Base-by-base conservation (phyloP, 23 red algal genomes). In the Agarophyton chilense region DNA sequence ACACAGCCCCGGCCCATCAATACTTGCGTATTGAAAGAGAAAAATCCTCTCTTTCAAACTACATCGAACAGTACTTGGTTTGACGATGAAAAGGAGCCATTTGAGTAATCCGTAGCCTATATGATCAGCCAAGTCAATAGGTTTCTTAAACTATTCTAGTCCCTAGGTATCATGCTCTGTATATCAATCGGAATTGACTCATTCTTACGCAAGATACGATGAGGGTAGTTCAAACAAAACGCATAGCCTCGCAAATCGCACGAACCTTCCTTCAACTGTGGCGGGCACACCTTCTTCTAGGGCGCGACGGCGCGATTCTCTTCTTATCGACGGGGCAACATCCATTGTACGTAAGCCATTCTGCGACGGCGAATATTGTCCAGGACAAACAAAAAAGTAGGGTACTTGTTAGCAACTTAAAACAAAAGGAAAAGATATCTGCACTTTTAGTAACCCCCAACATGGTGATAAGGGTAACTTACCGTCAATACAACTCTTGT, bases 401-500 rank as follows among this genome's bases (percentile, higher is more conserved):
- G 21, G 4, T 64, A 52, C 14, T 60, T 25, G 46, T 65, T 44
- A 63, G 53, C 21, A 47, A 38, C 13, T 11, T 36, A n/a, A 55
- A 22, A 22, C 52, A 19, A n/a, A 25, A 35, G 16, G 25, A 51
- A 24, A n/a, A n/a, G n/a, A n/a, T n/a, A n/a, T n/a, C n/a, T n/a
- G 24, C 73, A 78, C 14, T 1, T 51, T 21, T 19, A 53, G 42
- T 26, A 6, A 51, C 39, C 38, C 22, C 44, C 21, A 36, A 26
- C 10, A 51, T 1, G 6, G 40, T 22, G 47, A 79, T 31, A 47
- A 47, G 14, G 51, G 66, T 43, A 66, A 83, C 79, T 67, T 83
- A 83, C 79, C 82, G 62, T 86, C 82, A 55, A 86, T 86, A 71
- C 82, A 86, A 40, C 64, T 86, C 64, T 86, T 70, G 82, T 86